Evolutionary conservation across 306 rosid species (phyloP).

Genomic region (Cicer arietinum): DNA sequence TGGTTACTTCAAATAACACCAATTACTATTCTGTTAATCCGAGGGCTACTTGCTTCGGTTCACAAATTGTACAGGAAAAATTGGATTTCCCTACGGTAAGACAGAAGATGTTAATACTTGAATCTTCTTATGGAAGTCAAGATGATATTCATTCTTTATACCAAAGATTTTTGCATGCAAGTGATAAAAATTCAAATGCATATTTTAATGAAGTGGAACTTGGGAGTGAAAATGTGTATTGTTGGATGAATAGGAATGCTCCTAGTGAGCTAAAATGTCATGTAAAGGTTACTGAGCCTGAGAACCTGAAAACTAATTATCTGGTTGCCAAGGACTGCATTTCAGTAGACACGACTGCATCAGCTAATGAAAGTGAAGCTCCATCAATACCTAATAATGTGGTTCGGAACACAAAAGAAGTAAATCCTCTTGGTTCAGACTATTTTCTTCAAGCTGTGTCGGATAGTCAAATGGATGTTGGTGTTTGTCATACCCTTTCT

Average conservation of each 20-base stretch:
- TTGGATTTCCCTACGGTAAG: slow-evolving; percentile 53
- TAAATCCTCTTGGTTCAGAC: slow-evolving; percentile 59
- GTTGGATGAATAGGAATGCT: neutral
- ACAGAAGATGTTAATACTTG: slow-evolving; percentile 56
- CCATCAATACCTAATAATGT: slow-evolving; percentile 39
- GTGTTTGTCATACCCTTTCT: slow-evolving; percentile 45
- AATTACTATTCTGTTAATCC: slow-evolving; percentile 43
- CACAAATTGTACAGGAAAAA: slow-evolving; percentile 46
- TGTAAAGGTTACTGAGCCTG: slow-evolving; percentile 45
- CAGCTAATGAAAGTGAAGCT: slow-evolving; percentile 45
- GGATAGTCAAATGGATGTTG: slow-evolving; percentile 38
- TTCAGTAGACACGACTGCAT: slow-evolving; percentile 45
- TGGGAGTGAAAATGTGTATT: slow-evolving; percentile 26
- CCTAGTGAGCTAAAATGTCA: slow-evolving; percentile 41
- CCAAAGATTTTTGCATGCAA: slow-evolving; percentile 46
- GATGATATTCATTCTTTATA: slow-evolving; percentile 54
- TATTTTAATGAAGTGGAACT: slow-evolving; percentile 51
- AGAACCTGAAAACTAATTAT: slow-evolving; percentile 45
- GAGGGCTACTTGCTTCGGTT: slow-evolving; percentile 35
- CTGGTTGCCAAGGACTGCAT: slow-evolving; percentile 38
- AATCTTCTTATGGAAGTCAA: slow-evolving; percentile 51
- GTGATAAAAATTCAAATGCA: slow-evolving; percentile 42
- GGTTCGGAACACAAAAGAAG: slow-evolving; percentile 43
- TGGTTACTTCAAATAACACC: slow-evolving; percentile 46
- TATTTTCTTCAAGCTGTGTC: slow-evolving; percentile 54